A percentile compares a stretch with the other conserved stretches of the same genome.
These are phyloP conservation scores for Chrysoporthe austroafricana DNA, from an alignment of 2,329 filamentous ascomycete species.

Conservation along the genomic window DNA sequence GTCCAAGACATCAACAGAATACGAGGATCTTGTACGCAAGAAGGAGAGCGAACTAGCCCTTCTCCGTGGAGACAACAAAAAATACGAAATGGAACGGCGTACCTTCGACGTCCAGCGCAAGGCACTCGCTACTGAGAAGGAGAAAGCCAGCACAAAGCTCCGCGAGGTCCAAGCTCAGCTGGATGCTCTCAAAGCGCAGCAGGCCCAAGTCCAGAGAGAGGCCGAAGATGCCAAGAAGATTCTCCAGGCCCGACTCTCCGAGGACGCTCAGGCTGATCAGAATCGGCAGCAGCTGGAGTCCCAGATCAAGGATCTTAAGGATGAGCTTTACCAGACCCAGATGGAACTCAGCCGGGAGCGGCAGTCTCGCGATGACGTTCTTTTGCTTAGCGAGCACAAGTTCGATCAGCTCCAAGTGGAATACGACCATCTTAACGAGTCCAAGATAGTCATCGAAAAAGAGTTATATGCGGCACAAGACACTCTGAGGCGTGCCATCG, in stretches of 20 bases:
- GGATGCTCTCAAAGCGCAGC: slow-evolving; percentile 83
- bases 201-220: slow-evolving; percentile 83
- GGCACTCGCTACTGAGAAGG: slow-evolving; percentile 73
- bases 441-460: slow-evolving; percentile 97
- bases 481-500: slow-evolving; percentile 80
- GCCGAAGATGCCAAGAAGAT: slow-evolving; percentile 85
- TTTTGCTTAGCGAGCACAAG: slow-evolving; percentile 88
- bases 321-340: slow-evolving; percentile 81
- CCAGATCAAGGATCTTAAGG: slow-evolving; percentile 86
- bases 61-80: slow-evolving; percentile 82
- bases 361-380: slow-evolving; percentile 92
- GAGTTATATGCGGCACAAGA: slow-evolving; percentile 97
- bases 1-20: slow-evolving; percentile 89
- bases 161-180: slow-evolving; percentile 87
- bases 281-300: slow-evolving; percentile 82
- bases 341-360: slow-evolving; percentile 88
- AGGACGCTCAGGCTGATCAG: slow-evolving; percentile 83
- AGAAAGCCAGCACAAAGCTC: slow-evolving; percentile 74
- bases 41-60: slow-evolving; percentile 93
- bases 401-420: slow-evolving; percentile 81
- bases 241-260: slow-evolving; percentile 84
- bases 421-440: slow-evolving; percentile 83
- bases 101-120: slow-evolving; percentile 79
- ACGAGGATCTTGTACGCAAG: slow-evolving; percentile 88
- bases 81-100: slow-evolving; percentile 78